Evolutionary conservation across 768 basidiomycete species (phyloP), one percentile per base, ranked within the genome.

Genomic region (Leccinum broughii): DNA sequence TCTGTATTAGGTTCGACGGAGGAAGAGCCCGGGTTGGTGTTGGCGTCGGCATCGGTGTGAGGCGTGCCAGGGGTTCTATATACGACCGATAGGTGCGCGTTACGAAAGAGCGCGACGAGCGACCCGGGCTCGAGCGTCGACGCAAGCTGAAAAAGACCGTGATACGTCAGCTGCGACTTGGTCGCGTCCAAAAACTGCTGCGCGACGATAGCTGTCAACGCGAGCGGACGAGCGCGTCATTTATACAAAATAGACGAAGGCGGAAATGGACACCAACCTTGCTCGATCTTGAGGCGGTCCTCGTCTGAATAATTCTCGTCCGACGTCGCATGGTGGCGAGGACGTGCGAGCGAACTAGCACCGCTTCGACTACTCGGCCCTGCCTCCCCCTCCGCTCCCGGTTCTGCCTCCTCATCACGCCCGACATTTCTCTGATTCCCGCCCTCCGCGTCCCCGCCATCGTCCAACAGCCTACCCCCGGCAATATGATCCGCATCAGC

Each of bases 61-160:
- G 37, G 5, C 13, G 9, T n/a, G 49, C 69, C 68, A 0, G 54
- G 55, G 60, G 78, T 75, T 60, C 89, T 92, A 78, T 93, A 90
- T 2, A 97, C 78, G 9, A 96, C 94, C 0, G 89, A 88, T 14
- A 97, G 85, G 70, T 96, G 95, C 0, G 92, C 93, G 73, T 86
- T 93, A 55, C 95, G 86, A 80, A 95, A 96, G 62, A 95, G 84
- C 1, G 94, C 93, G n/a, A 89, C 88, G 57, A 95, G 83, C 2
- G 84, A 78, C 3, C 84, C 81, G 0, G 80, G 77, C 14, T 73
- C 57, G 34, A 84, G 68, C 3, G 72, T 66, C 7, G 78, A 71
- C 0, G 89, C 87, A 53, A 95, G 85, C 37, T 87, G 83, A 72
- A 95, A 94, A 35, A 95, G 81, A 0, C 94, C 94, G 56, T 92